A percentile compares a stretch with the other conserved stretches of the same genome.
These are phyloP conservation scores for Leccinum pellstonianum DNA, from an alignment of 768 basidiomycete genomes.

Conservation along the genomic window DNA sequence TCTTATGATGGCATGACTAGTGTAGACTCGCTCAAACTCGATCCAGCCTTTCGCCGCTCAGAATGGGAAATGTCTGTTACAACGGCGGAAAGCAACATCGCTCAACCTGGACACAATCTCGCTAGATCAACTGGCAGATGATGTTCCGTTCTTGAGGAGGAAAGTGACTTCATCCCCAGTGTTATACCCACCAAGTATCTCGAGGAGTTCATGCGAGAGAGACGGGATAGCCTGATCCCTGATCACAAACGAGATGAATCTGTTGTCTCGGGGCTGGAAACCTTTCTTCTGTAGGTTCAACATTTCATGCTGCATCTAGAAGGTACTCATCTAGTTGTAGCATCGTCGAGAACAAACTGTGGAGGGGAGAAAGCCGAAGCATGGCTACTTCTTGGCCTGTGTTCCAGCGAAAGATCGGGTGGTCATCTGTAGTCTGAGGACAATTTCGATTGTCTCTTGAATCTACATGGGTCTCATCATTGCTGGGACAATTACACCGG, in stretches of 20 bases:
- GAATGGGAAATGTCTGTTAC: slow-evolving; percentile 60
- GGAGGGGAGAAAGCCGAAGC: slow-evolving; percentile 63
- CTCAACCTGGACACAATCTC: slow-evolving; percentile 33
- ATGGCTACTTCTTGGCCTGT: slow-evolving; percentile 52
- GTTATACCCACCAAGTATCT: slow-evolving; percentile 62
- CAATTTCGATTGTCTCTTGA: not conserved
- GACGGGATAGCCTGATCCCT: slow-evolving; percentile 51
- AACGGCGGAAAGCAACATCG: slow-evolving; percentile 49
- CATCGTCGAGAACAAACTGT: slow-evolving; percentile 72
- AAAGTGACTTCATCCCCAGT: slow-evolving; percentile 66
- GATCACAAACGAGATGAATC: slow-evolving; percentile 57
- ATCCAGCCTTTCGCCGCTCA: slow-evolving; percentile 55
- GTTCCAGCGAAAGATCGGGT: slow-evolving; percentile 67
- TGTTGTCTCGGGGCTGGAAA: slow-evolving; percentile 63
- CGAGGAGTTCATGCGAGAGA: slow-evolving; percentile 65
- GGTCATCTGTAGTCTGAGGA: slow-evolving; percentile 58
- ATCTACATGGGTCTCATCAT: slow-evolving; percentile 38
- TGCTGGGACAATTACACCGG: slow-evolving; percentile 16
- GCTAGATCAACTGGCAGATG: slow-evolving; percentile 27
- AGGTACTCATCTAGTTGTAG: slow-evolving; percentile 35
- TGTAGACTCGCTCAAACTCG: slow-evolving; percentile 62
- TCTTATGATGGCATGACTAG: too few relatives aligned
- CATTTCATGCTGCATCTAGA: not conserved
- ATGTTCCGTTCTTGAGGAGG: slow-evolving; percentile 30
- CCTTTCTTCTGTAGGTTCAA: slow-evolving; percentile 56